Base-by-base conservation (phyloP, 768 basidiomycete species). In the Tricholoma saponaceum region DNA sequence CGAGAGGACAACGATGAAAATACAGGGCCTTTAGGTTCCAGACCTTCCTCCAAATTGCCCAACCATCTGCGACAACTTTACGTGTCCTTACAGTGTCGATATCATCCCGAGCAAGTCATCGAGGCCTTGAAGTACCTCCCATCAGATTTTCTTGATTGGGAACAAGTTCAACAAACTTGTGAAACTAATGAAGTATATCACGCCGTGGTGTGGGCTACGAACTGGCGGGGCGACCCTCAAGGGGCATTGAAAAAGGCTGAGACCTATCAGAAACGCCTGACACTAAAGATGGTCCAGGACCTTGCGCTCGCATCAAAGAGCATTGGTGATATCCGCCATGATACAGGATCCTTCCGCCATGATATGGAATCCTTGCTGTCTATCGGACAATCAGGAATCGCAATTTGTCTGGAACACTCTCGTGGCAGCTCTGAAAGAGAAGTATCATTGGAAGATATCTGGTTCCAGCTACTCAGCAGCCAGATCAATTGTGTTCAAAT, bases 391-490 rank as follows among this genome's bases (percentile, higher is more conserved):
- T 80, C 82, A 28, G 88, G 87, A 30, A 79, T 88, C 3, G 70
- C 76, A 1, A 79, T 95, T 25, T 97, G 94, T 69, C 70, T 87
- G 37, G 79, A 85, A 54, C 84, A 83, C 53, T 91, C 90, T 4
- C 74, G 75, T 56, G 70, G 63, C 25, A 66, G 70, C 12, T 72
- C 74, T 18, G 69, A 75, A 9, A 70, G 66, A 28, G 71, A 79
- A 26, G 66, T 80, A 56, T 74, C 80, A 39, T 63, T 86, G 14
- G 95, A 97, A 66, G 91, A 96, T 60, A 82, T 93, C 61, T 98
- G 95, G 95, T 92, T 93, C 70, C 82, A 85, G 59, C 75, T 97
- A 1, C 79, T 98, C 30, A 85, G 84, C 64, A 86, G 87, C 59
- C 89, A 97, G 66, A 87, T 97, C 54, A 81, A 85, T 52, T 81